Percentiles rank a stretch among this genome's conserved stretches.
Evolutionary conservation across 1,139 yeast species (phyloP).

Genomic region (Protomyces inouyei): DNA sequence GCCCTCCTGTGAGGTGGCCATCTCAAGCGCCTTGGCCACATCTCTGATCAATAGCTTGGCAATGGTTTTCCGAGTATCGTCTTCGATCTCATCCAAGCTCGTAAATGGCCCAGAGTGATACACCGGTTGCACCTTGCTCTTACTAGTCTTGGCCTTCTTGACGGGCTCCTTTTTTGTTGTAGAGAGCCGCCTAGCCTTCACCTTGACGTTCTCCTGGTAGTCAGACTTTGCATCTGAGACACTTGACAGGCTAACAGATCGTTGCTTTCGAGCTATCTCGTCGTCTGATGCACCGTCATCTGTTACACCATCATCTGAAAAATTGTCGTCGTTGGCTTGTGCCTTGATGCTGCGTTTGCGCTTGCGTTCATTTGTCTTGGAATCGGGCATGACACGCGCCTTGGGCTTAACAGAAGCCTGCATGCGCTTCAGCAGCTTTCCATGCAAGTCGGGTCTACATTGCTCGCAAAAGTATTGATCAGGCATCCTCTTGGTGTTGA

Average conservation of each 20-base stretch:
- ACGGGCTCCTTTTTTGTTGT: not conserved
- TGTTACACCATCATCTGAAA: not conserved
- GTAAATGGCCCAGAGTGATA: slow-evolving; percentile 34
- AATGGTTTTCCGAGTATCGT: slow-evolving; percentile 25
- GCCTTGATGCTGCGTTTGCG: slow-evolving; percentile 18
- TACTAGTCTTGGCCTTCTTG: not conserved
- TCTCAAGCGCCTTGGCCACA: slow-evolving; percentile 2
- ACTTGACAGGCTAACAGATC: not conserved
- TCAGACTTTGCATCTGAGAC: not conserved
- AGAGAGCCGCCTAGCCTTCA: not conserved
- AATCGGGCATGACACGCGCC: slow-evolving; percentile 19
- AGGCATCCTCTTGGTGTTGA: slow-evolving; percentile 41
- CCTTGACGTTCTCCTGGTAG: not conserved
- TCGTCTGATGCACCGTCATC: not conserved
- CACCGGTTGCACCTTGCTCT: slow-evolving; percentile 39
- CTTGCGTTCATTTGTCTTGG: slow-evolving; percentile 1
- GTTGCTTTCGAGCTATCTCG: not conserved
- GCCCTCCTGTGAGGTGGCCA: slow-evolving; percentile 40
- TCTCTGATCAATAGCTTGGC: slow-evolving; percentile 9
- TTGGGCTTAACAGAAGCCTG: slow-evolving; percentile 14
- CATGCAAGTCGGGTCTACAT: slow-evolving; percentile 47
- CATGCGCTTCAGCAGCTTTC: slow-evolving; percentile 34
- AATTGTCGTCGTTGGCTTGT: not conserved
- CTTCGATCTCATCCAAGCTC: slow-evolving; percentile 32
- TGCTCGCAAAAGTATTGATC: slow-evolving; percentile 52